phyloP scores from a whole-genome alignment of 192 early-diverging fungal genomes.

The Piromyces finnis region DNA sequence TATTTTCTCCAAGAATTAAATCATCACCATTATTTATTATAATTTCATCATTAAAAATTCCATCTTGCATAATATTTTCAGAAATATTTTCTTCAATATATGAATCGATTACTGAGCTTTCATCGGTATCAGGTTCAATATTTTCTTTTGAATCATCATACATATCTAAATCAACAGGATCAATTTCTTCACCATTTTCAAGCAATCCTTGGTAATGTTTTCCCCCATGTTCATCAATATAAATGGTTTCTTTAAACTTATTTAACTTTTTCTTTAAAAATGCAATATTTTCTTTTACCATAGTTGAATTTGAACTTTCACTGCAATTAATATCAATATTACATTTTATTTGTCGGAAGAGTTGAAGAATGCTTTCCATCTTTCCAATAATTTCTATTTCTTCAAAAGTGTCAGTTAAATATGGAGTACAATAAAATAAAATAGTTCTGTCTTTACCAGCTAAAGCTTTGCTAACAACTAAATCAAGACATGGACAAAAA shows the following conservation, averaged over 20 bases:
- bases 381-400: neutral
- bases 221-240: neutral
- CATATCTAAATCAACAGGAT: neutral
- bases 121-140: neutral
- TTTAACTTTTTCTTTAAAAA: neutral
- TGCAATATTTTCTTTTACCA: neutral
- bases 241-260: neutral
- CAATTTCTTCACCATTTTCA: neutral
- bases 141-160: neutral
- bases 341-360: neutral
- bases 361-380: neutral
- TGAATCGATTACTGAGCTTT: neutral
- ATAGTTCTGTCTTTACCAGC: neutral
- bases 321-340: neutral
- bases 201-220: neutral
- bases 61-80: neutral
- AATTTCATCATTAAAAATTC: neutral
- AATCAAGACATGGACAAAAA: neutral
- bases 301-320: neutral
- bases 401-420: neutral
- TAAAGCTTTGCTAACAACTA: neutral
- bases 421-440: neutral
- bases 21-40: neutral
- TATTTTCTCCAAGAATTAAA: neutral
- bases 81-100: neutral